Evolutionary conservation across 805 yeast genomes (phyloP).

Genomic region (Hemisphaericaspora nanyangensis): DNA sequence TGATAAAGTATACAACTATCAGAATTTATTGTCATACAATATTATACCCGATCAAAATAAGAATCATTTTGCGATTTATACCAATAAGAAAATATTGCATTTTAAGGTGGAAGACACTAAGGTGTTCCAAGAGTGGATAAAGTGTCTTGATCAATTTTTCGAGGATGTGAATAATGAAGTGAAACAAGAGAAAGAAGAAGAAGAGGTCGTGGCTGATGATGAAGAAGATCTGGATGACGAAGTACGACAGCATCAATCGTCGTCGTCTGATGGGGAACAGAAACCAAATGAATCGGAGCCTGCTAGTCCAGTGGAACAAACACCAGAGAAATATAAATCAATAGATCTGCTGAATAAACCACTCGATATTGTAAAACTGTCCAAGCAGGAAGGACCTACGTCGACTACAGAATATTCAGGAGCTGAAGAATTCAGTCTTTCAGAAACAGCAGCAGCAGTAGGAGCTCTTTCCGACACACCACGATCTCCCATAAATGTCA

Average conservation of each 20-base stretch:
- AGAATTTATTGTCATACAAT: slow-evolving; percentile 16
- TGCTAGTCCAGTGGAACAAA: neutral
- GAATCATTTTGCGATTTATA: slow-evolving; percentile 21
- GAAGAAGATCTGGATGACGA: neutral
- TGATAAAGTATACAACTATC: slow-evolving; percentile 24
- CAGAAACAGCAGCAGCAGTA: slow-evolving; percentile 2
- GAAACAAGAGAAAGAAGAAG: slow-evolving; percentile 1
- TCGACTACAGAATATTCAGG: neutral
- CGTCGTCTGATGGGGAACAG: neutral
- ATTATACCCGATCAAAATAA: slow-evolving; percentile 12
- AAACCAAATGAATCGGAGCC: neutral
- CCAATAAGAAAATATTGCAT: slow-evolving; percentile 19
- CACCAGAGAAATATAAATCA: no score
- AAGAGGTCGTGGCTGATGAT: neutral
- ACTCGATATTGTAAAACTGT: neutral
- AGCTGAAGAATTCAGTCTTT: slow-evolving; percentile 3
- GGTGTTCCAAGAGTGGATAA: slow-evolving; percentile 15
- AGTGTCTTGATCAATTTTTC: slow-evolving; percentile 6
- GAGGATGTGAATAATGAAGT: slow-evolving; percentile 1
- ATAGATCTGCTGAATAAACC: neutral
- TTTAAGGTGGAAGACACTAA: slow-evolving; percentile 12
- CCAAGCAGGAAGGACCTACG: neutral
- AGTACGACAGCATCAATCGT: neutral
- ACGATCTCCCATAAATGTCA: neutral
- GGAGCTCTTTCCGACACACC: neutral